phyloP scores from a whole-genome alignment of 352 stramenopile species.

The Pythium utonaiense region DNA sequence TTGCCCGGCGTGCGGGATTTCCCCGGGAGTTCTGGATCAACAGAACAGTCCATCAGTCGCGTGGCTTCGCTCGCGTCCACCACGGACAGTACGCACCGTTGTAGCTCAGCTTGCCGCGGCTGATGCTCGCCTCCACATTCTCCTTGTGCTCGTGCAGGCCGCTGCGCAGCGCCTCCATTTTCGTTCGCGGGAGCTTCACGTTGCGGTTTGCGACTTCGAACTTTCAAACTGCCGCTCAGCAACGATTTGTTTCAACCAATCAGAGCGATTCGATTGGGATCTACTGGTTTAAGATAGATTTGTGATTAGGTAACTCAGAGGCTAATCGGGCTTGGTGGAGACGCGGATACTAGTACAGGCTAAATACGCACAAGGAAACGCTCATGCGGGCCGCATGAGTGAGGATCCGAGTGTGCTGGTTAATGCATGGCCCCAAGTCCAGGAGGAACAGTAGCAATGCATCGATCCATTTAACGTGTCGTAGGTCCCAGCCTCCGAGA shows the following conservation, averaged over 20 bases:
- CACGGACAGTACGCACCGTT: slow-evolving; percentile 15
- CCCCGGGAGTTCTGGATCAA: not conserved
- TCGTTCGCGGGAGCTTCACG: not conserved
- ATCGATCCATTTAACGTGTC: too few species aligned
- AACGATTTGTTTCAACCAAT: slow-evolving; percentile 3
- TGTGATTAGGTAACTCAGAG: not conserved
- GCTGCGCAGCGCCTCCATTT: slow-evolving; percentile 48
- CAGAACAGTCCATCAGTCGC: not conserved
- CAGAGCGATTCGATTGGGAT: not conserved
- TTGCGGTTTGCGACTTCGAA: slow-evolving; percentile 1
- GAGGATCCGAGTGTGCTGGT: too few species aligned
- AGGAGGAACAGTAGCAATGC: too few species aligned
- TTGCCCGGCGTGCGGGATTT: slow-evolving; percentile 16
- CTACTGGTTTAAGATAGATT: not conserved
- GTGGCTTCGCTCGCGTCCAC: not conserved
- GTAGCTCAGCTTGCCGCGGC: slow-evolving; percentile 29
- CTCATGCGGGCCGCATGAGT: too few species aligned
- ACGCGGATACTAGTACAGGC: too few species aligned
- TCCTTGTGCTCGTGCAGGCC: slow-evolving; percentile 59
- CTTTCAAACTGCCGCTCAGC: slow-evolving; percentile 10
- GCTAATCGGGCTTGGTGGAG: not conserved
- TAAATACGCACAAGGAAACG: too few species aligned
- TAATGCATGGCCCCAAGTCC: too few species aligned
- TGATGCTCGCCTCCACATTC: slow-evolving; percentile 48
- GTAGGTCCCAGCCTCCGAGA: too few species aligned